phyloP scores from a whole-genome alignment of 192 early-diverging fungal genomes.

The Coemansia sp. region DNA sequence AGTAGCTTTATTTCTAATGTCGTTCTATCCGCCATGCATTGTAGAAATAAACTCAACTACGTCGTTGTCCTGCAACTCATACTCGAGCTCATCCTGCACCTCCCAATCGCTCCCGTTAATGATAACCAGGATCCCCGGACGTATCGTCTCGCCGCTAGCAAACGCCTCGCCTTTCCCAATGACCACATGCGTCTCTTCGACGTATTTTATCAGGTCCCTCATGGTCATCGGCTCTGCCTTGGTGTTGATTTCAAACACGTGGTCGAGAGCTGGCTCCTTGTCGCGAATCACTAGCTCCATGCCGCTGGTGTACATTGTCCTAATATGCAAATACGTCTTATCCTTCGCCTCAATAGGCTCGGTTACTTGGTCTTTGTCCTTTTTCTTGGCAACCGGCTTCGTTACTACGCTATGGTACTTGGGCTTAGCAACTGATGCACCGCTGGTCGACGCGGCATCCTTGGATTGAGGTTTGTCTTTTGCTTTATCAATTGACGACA shows the following conservation, averaged over 20 bases:
- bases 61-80: conserved; percentile 75
- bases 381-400: background rate
- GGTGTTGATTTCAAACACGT: conserved; percentile 30
- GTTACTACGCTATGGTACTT: background rate
- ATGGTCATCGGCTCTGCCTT: conserved; percentile 54
- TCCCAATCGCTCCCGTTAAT: conserved; percentile 98
- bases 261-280: conserved; percentile 54
- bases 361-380: background rate
- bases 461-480: background rate
- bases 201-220: conserved; percentile 68
- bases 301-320: conserved; percentile 68
- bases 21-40: conserved; percentile 85
- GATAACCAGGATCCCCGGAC: conserved; percentile 92
- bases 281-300: conserved; percentile 91
- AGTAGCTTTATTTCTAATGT: conserved; percentile 9
- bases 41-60: conserved; percentile 94
- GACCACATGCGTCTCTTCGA: conserved; percentile 64
- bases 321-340: conserved; percentile 1
- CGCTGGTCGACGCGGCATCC: background rate
- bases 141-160: conserved; percentile 77
- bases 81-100: conserved; percentile 84
- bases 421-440: background rate
- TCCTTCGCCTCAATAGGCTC: too few species aligned
- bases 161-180: conserved; percentile 85
- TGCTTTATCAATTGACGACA: background rate